Base-by-base conservation (phyloP, 2,329 filamentous ascomycete species). In the Leptographium radiaticola region DNA sequence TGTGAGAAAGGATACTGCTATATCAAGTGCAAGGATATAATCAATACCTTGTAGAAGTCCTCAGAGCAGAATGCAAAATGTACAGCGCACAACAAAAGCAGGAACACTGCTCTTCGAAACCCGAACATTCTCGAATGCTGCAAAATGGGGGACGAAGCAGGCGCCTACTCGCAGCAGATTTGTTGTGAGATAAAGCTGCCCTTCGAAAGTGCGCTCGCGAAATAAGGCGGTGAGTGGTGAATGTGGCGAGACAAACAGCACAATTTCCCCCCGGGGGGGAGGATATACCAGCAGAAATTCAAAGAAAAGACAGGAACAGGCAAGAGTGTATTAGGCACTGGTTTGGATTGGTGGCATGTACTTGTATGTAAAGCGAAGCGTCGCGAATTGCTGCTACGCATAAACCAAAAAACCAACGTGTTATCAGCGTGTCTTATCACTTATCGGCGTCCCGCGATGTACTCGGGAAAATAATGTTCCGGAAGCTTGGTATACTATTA, bases 21-120 rank as follows among this genome's bases (percentile, higher is more conserved):
- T 18, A 15, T 40, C 15, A 40, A 9, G 18, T 7, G 13, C 46
- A 44, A 15, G 46, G n/a, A 7, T 12, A n/a, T 38, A 31, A 16
- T 18, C 6, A 13, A 25, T 38, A 86, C 85, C 69, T 89, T 88
- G 70, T 93, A 93, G 65, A 83, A 91, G 67, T 93, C 87, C 64
- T 90, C 76, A 42, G 74, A 74, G 66, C 78, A 81, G 54, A 77
- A 60, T 18, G 69, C 77, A 55, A 83, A 61, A 62, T 81, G 77
- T 56, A 75, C 63, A 13, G 83, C 63, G 46, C 73, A 70, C 57
- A 81, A 64, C 57, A 83, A 68, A 61, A 80, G 67, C 64, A 80
- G 66, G 57, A 74, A 30, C 4, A 46, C 52, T 49, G 56, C 53
- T 16, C 40, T 48, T 8, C 38, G 20, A n/a, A 54, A 36, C 2